Conservation (phyloP, 257 asterid genomes). For the Paulownia fortunei region DNA sequence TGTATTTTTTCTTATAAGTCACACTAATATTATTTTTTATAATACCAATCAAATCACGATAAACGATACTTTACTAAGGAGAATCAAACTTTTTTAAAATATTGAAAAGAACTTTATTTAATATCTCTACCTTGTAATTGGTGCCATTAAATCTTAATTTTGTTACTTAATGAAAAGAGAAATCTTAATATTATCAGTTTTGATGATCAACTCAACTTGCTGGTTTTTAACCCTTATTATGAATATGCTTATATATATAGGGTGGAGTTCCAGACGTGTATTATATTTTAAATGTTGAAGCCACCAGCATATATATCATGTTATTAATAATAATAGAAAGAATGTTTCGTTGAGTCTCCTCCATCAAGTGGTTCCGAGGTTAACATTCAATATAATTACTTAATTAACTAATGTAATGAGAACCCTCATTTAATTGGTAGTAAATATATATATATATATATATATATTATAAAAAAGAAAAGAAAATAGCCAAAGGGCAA, state of each 20-base stretch:
- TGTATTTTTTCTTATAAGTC: too few relatives aligned
- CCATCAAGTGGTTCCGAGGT: not conserved
- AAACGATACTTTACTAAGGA: not conserved
- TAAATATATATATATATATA: not conserved
- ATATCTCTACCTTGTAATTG: not conserved
- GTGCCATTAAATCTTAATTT: not conserved
- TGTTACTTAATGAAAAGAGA: not conserved
- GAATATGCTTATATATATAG: not conserved
- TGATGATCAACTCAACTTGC: not conserved
- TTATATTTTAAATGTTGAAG: not conserved
- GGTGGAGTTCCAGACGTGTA: too few relatives aligned
- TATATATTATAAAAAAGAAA: not conserved
- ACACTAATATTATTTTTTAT: too few relatives aligned
- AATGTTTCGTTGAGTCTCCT: not conserved
- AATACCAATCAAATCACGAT: too few relatives aligned
- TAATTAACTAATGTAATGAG: not conserved
- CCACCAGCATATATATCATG: not conserved
- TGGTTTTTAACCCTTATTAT: not conserved
- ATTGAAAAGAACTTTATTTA: not conserved
- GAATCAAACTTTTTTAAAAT: not conserved
- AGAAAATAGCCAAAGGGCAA: constrained; percentile 15
- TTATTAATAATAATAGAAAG: not conserved
- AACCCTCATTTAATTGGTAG: not conserved
- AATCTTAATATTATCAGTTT: not conserved
- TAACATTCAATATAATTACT: not conserved